Percentiles rank a stretch among this genome's conserved stretches.
phyloP scores from a whole-genome alignment of 805 yeast genomes.

The Saturnispora gosingensis region DNA sequence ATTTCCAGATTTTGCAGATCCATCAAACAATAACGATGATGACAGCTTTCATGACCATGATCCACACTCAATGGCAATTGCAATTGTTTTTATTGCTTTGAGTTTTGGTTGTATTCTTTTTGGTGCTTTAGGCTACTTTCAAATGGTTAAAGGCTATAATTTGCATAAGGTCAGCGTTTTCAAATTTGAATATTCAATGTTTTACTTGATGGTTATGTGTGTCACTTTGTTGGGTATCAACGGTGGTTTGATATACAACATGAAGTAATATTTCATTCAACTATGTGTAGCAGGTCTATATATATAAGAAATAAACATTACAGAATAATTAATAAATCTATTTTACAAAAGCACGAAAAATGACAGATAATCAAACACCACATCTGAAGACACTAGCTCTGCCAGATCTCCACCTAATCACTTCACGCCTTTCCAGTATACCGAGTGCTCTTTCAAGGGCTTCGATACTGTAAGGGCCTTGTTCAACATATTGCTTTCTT shows the following conservation, averaged over 20 bases:
- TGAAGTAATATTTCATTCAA: background rate
- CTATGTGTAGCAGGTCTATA: background rate
- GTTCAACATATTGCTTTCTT: slow-evolving; percentile 70
- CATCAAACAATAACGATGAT: background rate
- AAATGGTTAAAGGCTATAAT: slow-evolving; percentile 5
- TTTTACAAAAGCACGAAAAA: background rate
- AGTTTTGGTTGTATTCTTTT: slow-evolving; percentile 8
- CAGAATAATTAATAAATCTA: background rate
- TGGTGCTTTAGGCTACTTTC: slow-evolving; percentile 9
- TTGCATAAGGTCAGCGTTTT: slow-evolving; percentile 3
- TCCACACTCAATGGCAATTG: background rate
- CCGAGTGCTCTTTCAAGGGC: slow-evolving; percentile 78
- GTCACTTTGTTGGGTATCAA: slow-evolving; percentile 2
- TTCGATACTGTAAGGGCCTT: slow-evolving; percentile 46
- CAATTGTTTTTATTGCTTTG: slow-evolving; percentile 1
- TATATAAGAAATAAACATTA: background rate
- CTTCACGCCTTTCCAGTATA: slow-evolving; percentile 77
- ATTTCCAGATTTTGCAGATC: slow-evolving; percentile 27
- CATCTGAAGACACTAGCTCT: slow-evolving; percentile 71
- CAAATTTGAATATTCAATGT: slow-evolving; percentile 4
- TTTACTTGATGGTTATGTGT: slow-evolving; percentile 1
- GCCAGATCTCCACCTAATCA: slow-evolving; percentile 82
- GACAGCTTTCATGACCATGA: background rate
- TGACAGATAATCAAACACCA: slow-evolving; percentile 35
- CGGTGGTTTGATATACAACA: background rate